Evolutionary conservation across 768 basidiomycete species (phyloP).

Genomic region (Leucocoprinus birnbaumii): DNA sequence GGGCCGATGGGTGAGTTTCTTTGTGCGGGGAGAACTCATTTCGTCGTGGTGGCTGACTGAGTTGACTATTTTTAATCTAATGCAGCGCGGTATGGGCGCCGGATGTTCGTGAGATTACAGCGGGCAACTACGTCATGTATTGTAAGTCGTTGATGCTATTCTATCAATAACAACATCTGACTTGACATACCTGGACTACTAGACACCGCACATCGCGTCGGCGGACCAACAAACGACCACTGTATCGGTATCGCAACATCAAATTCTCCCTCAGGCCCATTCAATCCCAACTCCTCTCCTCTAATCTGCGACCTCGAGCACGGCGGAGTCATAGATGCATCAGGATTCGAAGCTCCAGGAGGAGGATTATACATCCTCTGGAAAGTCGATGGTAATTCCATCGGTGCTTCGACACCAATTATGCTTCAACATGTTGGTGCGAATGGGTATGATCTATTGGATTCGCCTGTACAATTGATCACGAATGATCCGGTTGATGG

Average conservation of each 20-base stretch:
- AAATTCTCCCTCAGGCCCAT: no score
- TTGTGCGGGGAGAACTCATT: background rate
- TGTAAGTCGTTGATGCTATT: background rate
- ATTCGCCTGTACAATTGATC: background rate
- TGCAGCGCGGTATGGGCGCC: background rate
- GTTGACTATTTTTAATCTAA: no score
- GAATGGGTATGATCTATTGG: background rate
- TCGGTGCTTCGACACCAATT: background rate
- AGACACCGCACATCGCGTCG: no score
- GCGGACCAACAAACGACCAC: no score
- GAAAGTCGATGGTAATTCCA: background rate
- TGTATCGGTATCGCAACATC: no score
- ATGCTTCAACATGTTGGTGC: no score
- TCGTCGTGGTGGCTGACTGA: no score
- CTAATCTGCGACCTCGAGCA: background rate
- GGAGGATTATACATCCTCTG: background rate
- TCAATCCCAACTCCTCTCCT: no score
- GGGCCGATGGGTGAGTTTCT: background rate
- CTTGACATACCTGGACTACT: no score
- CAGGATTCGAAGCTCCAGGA: background rate
- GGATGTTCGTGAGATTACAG: background rate
- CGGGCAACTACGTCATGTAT: background rate
- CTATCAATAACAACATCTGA: background rate
- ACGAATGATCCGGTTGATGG: background rate
- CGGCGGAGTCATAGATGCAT: background rate